Base-by-base conservation (phyloP, 192 early-diverging fungal genomes). In the Backusella mclennaniae region DNA sequence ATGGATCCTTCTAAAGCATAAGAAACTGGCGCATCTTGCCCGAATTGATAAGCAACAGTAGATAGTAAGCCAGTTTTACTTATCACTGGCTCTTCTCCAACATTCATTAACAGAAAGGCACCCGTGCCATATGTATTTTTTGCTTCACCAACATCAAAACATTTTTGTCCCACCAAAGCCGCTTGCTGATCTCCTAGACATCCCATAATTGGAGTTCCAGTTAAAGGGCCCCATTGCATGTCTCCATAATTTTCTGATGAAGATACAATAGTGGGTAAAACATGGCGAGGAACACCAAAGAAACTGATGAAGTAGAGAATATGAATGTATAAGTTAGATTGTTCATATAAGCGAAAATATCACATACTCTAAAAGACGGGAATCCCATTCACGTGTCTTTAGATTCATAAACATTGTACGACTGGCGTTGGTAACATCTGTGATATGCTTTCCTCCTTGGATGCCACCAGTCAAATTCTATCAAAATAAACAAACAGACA, bases 81-180 rank as follows among this genome's bases (percentile, higher is more conserved):
- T 49, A 89, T 79, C 41, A 97, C 92, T 31, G 90, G 89, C 35
- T 88, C 81, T 8, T 78, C 52, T 44, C 97, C 97, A 14, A 96
- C 97, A 86, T 98, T 97, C 85, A 94, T 95, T 69, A 98, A 80
- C 90, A 97, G 92, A 83, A 98, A 98, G 78, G 94, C 95, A 36
- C 96, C 97, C n/a, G 97, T 98, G 29, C 97, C 96, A 84, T 96
- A 97, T 15, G 97, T 98, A 86, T 96, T 97, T 88, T 98, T 98
- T 63, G 92, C 91, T 81, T 95, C 91, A 12, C 97, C 97, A 1
- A 89, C 83, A 52, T 89, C 76, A 79, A 96, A 95, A 84, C 97
- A 98, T 73, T 90, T 90, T 81, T 98, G 97, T 33, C 97, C 97
- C 11, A 98, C 95, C 67, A 96, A 85, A 12, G 97, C 97, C 0